A percentile compares a stretch with the other conserved stretches of the same genome.
Conservation (phyloP, 2,329 filamentous ascomycete genomes). For the Trichoderma hamatum region DNA sequence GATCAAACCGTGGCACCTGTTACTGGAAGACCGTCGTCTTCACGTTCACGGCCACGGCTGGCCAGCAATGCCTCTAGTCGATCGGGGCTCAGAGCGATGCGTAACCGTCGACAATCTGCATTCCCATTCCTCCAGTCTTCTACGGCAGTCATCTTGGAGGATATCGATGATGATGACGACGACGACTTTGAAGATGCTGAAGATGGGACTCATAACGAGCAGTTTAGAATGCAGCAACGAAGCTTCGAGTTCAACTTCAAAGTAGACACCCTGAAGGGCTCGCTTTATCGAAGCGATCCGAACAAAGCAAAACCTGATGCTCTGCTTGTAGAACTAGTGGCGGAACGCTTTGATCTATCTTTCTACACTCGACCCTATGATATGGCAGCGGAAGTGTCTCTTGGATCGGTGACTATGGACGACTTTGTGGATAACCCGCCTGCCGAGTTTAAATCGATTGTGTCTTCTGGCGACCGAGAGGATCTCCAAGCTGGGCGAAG, state of each 20-base stretch:
- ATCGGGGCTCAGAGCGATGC: slow-evolving; percentile 48
- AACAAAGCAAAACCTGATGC: slow-evolving; percentile 75
- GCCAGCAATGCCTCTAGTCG: slow-evolving; percentile 48
- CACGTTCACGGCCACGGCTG: slow-evolving; percentile 49
- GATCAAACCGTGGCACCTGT: slow-evolving; percentile 12
- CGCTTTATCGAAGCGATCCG: slow-evolving; percentile 83
- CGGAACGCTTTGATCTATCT: slow-evolving; percentile 83
- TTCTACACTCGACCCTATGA: slow-evolving; percentile 89
- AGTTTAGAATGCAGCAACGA: slow-evolving; percentile 78
- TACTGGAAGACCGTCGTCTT: slow-evolving; percentile 11
- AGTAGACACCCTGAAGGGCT: slow-evolving; percentile 91
- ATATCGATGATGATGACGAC: slow-evolving; percentile 69
- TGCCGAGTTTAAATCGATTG: slow-evolving; percentile 92
- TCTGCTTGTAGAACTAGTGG: slow-evolving; percentile 86
- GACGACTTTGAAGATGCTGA: slow-evolving; percentile 69
- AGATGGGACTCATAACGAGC: slow-evolving; percentile 57
- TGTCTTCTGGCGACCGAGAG: slow-evolving; percentile 77
- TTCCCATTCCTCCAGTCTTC: slow-evolving; percentile 73
- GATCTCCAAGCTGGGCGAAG: slow-evolving; percentile 79
- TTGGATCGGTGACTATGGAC: slow-evolving; percentile 85
- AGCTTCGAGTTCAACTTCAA: slow-evolving; percentile 97
- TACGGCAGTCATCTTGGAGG: slow-evolving; percentile 78
- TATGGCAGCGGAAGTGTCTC: slow-evolving; percentile 87
- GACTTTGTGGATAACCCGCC: slow-evolving; percentile 91
- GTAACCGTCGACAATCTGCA: slow-evolving; percentile 64